Conservation (phyloP, 441 rosid genomes). For the Eutrema salsugineum region DNA sequence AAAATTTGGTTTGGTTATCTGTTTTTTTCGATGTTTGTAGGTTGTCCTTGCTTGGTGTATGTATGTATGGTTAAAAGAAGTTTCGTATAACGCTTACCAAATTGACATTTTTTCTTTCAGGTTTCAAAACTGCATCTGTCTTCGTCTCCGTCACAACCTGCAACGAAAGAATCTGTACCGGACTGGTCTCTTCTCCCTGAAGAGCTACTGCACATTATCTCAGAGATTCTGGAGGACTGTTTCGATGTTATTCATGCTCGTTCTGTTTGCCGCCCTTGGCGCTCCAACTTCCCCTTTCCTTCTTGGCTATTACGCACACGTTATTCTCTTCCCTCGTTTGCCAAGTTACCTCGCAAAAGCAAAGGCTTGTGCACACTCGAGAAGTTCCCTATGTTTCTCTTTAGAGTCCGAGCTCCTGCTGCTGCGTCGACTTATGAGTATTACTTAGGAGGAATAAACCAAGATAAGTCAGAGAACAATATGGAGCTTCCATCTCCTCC, state of each 20-base stretch:
- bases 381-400: conserved; percentile 10
- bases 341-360: neutral
- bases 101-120: neutral
- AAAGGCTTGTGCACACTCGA: neutral
- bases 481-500: neutral
- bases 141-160: no score
- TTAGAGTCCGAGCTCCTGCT: neutral
- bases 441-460: neutral
- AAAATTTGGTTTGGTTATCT: neutral
- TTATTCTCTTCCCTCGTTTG: neutral
- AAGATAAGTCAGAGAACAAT: neutral
- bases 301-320: neutral
- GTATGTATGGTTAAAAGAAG: neutral
- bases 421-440: neutral
- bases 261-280: conserved; percentile 11
- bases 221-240: no score
- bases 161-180: no score
- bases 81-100: neutral
- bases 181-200: no score
- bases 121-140: neutral
- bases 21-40: neutral
- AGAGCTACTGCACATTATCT: no score
- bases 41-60: neutral
- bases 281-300: neutral
- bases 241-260: neutral